Evolutionary conservation across 768 basidiomycete genomes (phyloP), one percentile per base, ranked within the genome.

Genomic region (Floccularia luteovirens): DNA sequence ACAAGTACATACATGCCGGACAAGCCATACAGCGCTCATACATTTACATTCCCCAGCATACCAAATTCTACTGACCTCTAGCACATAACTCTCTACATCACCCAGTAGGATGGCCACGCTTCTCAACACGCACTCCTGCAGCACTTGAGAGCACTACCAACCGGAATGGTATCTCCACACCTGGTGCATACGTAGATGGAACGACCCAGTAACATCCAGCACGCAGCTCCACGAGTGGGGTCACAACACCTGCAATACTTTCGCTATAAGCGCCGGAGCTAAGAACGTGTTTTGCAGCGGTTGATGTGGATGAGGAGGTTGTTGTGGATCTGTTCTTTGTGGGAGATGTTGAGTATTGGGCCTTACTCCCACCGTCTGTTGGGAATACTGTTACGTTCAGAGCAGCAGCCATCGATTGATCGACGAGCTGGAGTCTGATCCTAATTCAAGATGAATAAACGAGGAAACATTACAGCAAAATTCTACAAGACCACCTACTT

Each of bases 191-290:
- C 1, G 84, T 85, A 6, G 82, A 88, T 1, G 85, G 82, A 1
- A 92, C 67, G 14, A 82, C 57, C 47, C 79, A 70, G 57, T 92
- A 93, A 44, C 69, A 75, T 14, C 87, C 89, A 1, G 70, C 53
- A 3, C 65, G 63, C 31, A 89, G 42, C 12, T 66, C 61, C 4
- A 72, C 59, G 24, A 64, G 66, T 0, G 74, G 68, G 4, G 75
- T 84, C 24, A 67, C 70, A 0, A 84, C 89, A 0, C 92, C 91
- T 0, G 81, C 77, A 21, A 82, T 59, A 0, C 73, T 65, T 45
- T 92, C 88, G 19, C 79, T 73, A 52, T 92, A 94, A 0, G 83
- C 74, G 1, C 90, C 90, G 0, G 90, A 90, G 0, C 89, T 87
- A 1, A 69, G 57, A 3, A 87, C 51, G 24, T 71, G 70, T 5